A percentile compares a stretch with the other conserved stretches of the same genome.
Conservation (phyloP, 2,329 filamentous ascomycete species). For the Ascochyta pisi region DNA sequence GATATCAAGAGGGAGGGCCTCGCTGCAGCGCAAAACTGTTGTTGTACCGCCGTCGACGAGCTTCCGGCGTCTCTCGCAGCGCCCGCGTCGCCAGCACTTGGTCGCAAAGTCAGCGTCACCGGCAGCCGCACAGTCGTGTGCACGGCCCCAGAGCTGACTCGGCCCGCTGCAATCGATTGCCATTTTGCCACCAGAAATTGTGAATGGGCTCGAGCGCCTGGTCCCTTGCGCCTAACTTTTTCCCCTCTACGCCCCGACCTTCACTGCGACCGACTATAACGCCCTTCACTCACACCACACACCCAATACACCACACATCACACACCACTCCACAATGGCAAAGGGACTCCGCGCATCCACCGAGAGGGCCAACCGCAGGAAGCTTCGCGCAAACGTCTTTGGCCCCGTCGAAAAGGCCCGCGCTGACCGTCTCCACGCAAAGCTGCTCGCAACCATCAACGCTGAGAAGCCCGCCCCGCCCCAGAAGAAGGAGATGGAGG, state of each 20-base stretch:
- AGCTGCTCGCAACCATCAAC: conserved; percentile 79
- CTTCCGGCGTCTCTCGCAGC: conserved; percentile 35
- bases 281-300: conserved; percentile 6
- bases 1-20: too few relatives aligned
- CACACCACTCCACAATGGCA: conserved; percentile 69
- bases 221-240: conserved; percentile 13
- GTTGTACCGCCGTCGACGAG: conserved; percentile 23
- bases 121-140: conserved; percentile 16
- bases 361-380: conserved; percentile 82
- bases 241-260: conserved; percentile 11
- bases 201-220: background rate
- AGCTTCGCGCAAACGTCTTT: conserved; percentile 81
- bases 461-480: conserved; percentile 69
- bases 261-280: background rate
- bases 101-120: conserved; percentile 39
- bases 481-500: conserved; percentile 53
- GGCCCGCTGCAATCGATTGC: conserved; percentile 12
- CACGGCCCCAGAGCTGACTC: conserved; percentile 17
- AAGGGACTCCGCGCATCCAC: conserved; percentile 82
- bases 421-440: conserved; percentile 82
- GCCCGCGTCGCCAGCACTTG: conserved; percentile 22
- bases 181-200: conserved; percentile 32
- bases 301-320: conserved; percentile 18
- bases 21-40: background rate
- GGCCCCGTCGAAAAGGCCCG: conserved; percentile 81